phyloP scores from a whole-genome alignment of 306 rosid genomes.

The Hippophae rhamnoides region DNA sequence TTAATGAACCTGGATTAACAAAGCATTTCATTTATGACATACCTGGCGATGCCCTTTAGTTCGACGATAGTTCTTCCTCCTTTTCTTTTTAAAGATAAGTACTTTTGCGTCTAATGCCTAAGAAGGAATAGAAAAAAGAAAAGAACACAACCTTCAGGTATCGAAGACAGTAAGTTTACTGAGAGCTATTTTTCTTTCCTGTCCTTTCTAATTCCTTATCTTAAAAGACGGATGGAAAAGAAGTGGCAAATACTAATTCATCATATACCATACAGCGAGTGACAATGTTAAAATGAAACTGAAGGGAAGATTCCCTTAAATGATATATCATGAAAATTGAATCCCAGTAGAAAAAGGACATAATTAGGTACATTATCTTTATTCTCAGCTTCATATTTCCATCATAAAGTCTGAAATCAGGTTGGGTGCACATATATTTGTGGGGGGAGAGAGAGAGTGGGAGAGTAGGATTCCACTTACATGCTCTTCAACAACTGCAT shows the following conservation, averaged over 20 bases:
- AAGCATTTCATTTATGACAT: conserved; percentile 14
- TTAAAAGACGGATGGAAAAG: too few species aligned
- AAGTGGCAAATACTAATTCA: too few species aligned
- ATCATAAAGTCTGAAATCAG: conserved; percentile 1
- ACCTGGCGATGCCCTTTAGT: conserved; percentile 91
- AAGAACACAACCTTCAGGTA: neutral
- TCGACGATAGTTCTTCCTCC: conserved; percentile 89
- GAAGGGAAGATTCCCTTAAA: too few species aligned
- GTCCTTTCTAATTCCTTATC: too few species aligned
- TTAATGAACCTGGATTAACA: conserved; percentile 9
- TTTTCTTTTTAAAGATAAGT: conserved; percentile 84
- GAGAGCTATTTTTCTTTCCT: neutral
- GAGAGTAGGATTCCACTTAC: conserved; percentile 35
- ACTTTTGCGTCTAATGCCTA: conserved; percentile 87
- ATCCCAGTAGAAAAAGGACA: too few species aligned
- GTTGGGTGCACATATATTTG: neutral
- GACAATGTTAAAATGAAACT: too few species aligned
- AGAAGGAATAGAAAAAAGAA: conserved; percentile 5
- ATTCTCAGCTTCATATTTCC: neutral
- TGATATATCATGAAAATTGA: too few species aligned
- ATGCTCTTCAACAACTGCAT: conserved; percentile 92
- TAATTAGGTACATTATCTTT: too few species aligned
- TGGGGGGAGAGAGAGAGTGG: neutral
- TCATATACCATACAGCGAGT: too few species aligned
- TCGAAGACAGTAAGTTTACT: neutral